These are phyloP conservation scores for Populus pruinosa DNA, from an alignment of 345 rosid genomes.

Conservation along the genomic window DNA sequence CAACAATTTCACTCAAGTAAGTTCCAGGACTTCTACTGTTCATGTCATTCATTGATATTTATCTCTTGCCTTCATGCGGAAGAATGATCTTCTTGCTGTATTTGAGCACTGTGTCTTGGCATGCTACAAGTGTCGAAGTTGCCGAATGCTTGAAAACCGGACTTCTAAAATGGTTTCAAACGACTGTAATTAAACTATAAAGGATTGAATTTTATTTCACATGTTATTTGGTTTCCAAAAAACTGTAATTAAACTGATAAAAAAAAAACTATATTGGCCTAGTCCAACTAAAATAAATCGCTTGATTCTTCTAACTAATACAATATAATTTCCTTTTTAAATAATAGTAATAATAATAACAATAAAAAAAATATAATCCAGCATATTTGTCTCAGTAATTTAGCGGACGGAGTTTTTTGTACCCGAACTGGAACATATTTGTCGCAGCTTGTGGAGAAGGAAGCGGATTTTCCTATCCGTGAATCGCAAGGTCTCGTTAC, in stretches of 20 bases:
- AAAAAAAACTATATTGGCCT: too few relatives aligned
- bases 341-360: too few relatives aligned
- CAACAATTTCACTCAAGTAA: conserved; percentile 91
- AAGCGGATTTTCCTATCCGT: not conserved
- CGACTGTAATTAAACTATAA: too few relatives aligned
- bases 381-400: too few relatives aligned
- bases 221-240: too few relatives aligned
- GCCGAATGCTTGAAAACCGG: not conserved
- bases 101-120: not conserved
- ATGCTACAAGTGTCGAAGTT: not conserved
- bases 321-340: too few relatives aligned
- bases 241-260: too few relatives aligned
- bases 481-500: not conserved
- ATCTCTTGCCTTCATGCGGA: not conserved
- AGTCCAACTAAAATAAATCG: too few relatives aligned
- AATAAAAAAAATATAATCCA: too few relatives aligned
- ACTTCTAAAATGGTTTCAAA: not conserved
- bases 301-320: too few relatives aligned
- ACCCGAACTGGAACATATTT: not conserved
- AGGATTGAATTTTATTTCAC: too few relatives aligned
- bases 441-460: not conserved
- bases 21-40: conserved; percentile 20
- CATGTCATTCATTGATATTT: not conserved
- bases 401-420: not conserved
- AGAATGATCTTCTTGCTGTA: not conserved